phyloP scores from a whole-genome alignment of 2,329 filamentous ascomycete genomes.

The Trichoderma pleuroti region DNA sequence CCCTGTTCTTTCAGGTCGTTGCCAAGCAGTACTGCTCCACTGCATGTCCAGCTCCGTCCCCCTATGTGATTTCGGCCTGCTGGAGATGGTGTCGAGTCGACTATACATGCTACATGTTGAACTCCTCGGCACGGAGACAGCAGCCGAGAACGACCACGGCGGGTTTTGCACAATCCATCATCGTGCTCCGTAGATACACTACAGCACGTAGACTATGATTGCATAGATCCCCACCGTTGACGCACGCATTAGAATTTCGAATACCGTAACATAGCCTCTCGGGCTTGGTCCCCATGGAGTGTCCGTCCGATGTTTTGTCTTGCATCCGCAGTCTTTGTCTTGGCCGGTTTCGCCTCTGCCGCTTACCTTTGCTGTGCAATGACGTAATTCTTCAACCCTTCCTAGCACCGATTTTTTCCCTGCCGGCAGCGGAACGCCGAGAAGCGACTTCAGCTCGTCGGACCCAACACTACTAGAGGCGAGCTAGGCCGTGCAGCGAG shows the following conservation, averaged over 20 bases:
- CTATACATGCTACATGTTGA: not conserved
- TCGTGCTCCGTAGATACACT: not conserved
- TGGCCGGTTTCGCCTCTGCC: not conserved
- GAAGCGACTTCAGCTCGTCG: not conserved
- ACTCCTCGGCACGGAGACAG: not conserved
- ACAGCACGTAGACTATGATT: not conserved
- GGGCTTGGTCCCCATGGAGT: not conserved
- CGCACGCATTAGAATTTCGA: slow-evolving; percentile 2
- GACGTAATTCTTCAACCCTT: not conserved
- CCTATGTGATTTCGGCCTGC: not conserved
- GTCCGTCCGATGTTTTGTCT: not conserved
- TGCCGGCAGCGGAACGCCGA: not conserved
- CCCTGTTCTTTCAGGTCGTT: not conserved
- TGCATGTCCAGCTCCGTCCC: not conserved
- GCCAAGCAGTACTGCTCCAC: not conserved
- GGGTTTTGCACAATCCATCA: not conserved
- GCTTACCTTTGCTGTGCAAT: not conserved
- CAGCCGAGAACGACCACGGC: not conserved
- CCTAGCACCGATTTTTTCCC: not conserved
- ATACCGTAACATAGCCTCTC: not conserved
- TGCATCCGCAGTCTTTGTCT: not conserved
- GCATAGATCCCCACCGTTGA: not conserved
- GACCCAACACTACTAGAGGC: not conserved
- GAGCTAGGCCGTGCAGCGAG: not conserved
- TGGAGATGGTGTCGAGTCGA: not conserved